A percentile compares a stretch with the other conserved stretches of the same genome.
Evolutionary conservation across 345 rosid genomes (phyloP).

Genomic region (Moricandia arvensis): DNA sequence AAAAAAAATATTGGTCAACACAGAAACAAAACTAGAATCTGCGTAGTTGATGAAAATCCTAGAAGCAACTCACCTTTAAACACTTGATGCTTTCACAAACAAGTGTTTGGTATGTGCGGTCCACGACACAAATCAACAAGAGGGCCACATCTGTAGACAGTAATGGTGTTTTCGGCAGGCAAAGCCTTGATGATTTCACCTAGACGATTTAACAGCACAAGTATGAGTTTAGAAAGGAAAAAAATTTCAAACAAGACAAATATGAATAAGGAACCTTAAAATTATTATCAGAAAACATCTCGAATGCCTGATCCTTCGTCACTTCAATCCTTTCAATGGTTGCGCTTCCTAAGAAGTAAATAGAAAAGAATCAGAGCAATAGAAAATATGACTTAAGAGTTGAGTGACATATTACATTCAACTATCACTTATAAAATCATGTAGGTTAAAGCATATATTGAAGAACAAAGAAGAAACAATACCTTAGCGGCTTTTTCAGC

Average conservation of each 20-base stretch:
- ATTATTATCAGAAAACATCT: constrained; percentile 80
- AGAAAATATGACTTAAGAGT: background rate
- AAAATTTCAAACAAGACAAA: too few relatives aligned
- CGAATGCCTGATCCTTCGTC: constrained; percentile 79
- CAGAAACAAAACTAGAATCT: background rate
- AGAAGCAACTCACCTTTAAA: constrained; percentile 58
- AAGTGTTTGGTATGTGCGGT: constrained; percentile 97
- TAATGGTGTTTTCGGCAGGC: constrained; percentile 84
- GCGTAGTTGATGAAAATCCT: constrained; percentile 5
- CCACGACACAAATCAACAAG: constrained; percentile 96
- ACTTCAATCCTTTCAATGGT: constrained; percentile 96
- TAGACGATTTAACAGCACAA: constrained; percentile 29
- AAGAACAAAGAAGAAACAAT: constrained; percentile 24
- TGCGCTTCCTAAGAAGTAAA: constrained; percentile 60
- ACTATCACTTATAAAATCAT: background rate
- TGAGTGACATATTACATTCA: background rate
- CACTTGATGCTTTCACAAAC: constrained; percentile 87
- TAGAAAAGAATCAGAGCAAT: background rate
- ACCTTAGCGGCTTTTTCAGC: constrained; percentile 76
- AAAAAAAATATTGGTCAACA: background rate
- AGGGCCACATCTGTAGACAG: constrained; percentile 96
- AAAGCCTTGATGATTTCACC: constrained; percentile 88
- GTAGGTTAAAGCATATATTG: background rate
- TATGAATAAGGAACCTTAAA: constrained; percentile 26
- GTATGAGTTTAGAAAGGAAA: too few relatives aligned